These are phyloP conservation scores for Cryptosporidium andersoni DNA, from an alignment of 169 alveolate species.

Conservation along the genomic window DNA sequence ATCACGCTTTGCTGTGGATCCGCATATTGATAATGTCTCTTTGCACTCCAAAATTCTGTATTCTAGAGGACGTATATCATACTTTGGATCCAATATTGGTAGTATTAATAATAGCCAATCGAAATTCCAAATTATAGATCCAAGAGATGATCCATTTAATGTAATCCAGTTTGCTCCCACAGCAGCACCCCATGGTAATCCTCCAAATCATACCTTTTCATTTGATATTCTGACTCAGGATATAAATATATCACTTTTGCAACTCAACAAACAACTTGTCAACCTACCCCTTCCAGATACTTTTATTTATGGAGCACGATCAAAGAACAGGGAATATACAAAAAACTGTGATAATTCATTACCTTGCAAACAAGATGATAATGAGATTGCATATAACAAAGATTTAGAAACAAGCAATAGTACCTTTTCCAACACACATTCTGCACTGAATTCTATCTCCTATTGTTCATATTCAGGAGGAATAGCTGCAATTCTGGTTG, in stretches of 20 bases:
- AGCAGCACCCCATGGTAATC: slow-evolving; percentile 71
- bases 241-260: slow-evolving; percentile 39
- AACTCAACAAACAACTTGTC: slow-evolving; percentile 15
- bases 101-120: neutral
- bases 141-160: slow-evolving; percentile 63
- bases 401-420: neutral
- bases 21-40: slow-evolving; percentile 43
- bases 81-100: slow-evolving; percentile 10
- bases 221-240: slow-evolving; percentile 69
- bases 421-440: too few relatives aligned
- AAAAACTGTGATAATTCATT: neutral
- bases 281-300: slow-evolving; percentile 65
- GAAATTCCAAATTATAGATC: slow-evolving; percentile 22
- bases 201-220: slow-evolving; percentile 33
- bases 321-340: slow-evolving; percentile 1
- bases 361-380: neutral
- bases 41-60: slow-evolving; percentile 37
- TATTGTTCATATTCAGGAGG: neutral
- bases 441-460: too few relatives aligned
- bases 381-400: neutral
- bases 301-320: slow-evolving; percentile 19
- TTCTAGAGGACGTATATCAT: slow-evolving; percentile 67
- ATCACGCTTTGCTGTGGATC: slow-evolving; percentile 57
- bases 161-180: slow-evolving; percentile 65
- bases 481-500: slow-evolving; percentile 54